A percentile compares a stretch with the other conserved stretches of the same genome.
Evolutionary conservation across 225 moss, liverwort and hornwort species (phyloP).

Genomic region (Physcomitrium patens): DNA sequence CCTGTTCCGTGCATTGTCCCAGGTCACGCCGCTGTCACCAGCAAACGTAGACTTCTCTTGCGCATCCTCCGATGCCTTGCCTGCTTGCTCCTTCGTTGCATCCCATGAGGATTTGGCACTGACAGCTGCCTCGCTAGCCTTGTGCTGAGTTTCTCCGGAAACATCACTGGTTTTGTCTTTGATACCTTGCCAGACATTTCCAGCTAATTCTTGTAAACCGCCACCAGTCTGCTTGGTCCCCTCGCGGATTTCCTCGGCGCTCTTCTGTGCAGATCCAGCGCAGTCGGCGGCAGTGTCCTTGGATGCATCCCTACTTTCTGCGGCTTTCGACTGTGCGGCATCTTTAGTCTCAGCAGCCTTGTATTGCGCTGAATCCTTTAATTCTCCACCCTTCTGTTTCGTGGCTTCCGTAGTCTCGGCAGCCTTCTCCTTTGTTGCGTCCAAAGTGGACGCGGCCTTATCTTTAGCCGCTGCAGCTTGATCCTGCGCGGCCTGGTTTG

Average conservation of each 20-base stretch:
- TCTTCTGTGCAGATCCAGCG: too few species aligned
- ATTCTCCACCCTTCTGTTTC: slow-evolving; percentile 19
- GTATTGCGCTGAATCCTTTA: slow-evolving; percentile 3
- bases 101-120: neutral
- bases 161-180: slow-evolving; percentile 9
- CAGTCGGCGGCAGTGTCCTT: too few species aligned
- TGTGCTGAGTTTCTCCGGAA: slow-evolving; percentile 3
- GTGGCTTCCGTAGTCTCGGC: neutral
- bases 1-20: slow-evolving; percentile 33
- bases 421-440: slow-evolving; percentile 22
- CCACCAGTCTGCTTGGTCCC: too few species aligned
- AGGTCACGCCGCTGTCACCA: slow-evolving; percentile 29
- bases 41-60: neutral
- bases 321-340: neutral
- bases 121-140: slow-evolving; percentile 7
- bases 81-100: neutral
- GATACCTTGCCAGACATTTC: neutral
- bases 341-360: slow-evolving; percentile 18
- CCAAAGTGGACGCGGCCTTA: slow-evolving; percentile 25
- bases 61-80: neutral
- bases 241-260: too few species aligned
- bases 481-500: slow-evolving; percentile 14
- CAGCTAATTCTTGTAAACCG: too few species aligned
- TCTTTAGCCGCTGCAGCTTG: slow-evolving; percentile 19
- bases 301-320: too few species aligned